phyloP scores from a whole-genome alignment of 768 basidiomycete genomes.

The Rhodotorula diobovata region DNA sequence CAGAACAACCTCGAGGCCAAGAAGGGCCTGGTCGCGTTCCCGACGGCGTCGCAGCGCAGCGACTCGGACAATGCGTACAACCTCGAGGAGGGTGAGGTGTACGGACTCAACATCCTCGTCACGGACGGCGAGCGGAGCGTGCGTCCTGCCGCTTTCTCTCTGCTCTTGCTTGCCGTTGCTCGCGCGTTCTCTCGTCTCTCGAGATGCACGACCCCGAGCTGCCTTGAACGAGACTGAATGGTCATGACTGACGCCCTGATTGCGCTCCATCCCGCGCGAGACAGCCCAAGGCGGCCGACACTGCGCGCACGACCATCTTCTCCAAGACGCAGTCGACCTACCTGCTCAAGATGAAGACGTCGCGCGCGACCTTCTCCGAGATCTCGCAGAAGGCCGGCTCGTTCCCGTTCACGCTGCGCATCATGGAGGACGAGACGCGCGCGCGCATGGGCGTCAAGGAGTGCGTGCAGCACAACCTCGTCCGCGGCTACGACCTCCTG shows the following conservation, averaged over 20 bases:
- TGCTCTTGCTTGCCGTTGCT: background rate
- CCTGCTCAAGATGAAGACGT: constrained; percentile 96
- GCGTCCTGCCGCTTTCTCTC: constrained; percentile 21
- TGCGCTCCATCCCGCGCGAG: background rate
- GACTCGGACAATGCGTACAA: constrained; percentile 72
- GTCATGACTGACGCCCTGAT: background rate
- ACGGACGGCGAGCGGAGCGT: constrained; percentile 87
- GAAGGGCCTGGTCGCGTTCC: constrained; percentile 72
- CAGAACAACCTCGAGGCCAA: constrained; percentile 91
- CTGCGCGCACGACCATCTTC: constrained; percentile 74
- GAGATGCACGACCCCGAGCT: too few species aligned
- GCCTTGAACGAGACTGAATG: too few species aligned
- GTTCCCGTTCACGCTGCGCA: constrained; percentile 95
- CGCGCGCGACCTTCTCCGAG: constrained; percentile 91
- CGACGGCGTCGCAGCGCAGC: constrained; percentile 69
- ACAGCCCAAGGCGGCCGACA: constrained; percentile 82
- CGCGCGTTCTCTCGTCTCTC: background rate
- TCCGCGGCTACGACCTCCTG: constrained; percentile 93
- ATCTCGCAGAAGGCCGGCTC: constrained; percentile 96
- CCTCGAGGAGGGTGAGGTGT: constrained; percentile 91
- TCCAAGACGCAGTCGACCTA: constrained; percentile 71
- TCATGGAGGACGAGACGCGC: constrained; percentile 90
- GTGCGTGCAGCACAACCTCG: constrained; percentile 86
- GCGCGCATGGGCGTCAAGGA: constrained; percentile 92
- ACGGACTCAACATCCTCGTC: constrained; percentile 85